These are phyloP conservation scores for Adansonia grandidieri DNA, from an alignment of 441 rosid species.

Conservation along the genomic window DNA sequence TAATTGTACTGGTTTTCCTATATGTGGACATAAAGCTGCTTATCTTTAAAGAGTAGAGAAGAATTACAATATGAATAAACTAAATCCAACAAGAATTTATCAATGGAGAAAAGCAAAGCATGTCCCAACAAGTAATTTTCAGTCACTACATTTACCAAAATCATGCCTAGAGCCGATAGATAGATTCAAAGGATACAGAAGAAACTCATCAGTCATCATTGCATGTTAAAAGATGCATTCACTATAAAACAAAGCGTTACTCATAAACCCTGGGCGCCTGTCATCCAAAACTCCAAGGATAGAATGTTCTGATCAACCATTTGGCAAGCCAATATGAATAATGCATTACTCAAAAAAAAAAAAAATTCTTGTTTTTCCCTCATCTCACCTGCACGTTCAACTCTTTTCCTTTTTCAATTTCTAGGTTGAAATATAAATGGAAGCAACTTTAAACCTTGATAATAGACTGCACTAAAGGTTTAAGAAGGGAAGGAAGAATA, in stretches of 20 bases:
- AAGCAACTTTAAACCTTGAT: neutral
- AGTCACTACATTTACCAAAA: neutral
- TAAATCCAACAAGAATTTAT: neutral
- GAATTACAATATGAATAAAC: neutral
- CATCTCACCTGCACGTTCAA: slow-evolving; percentile 1
- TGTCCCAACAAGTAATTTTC: slow-evolving; percentile 14
- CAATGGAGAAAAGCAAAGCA: slow-evolving; percentile 10
- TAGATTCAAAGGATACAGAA: neutral
- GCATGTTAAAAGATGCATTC: slow-evolving; percentile 13
- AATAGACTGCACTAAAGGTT: slow-evolving; percentile 2
- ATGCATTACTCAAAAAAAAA: no score
- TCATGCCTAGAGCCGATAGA: neutral
- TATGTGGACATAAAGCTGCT: neutral
- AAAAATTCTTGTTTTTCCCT: slow-evolving; percentile 6
- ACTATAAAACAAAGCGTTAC: neutral
- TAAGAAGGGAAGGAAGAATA: neutral
- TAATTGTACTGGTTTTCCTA: neutral
- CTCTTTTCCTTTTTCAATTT: slow-evolving; percentile 8
- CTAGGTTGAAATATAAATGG: neutral
- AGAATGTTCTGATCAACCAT: neutral
- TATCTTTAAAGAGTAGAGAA: neutral
- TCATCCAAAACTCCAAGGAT: neutral
- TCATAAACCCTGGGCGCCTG: neutral
- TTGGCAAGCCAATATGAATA: neutral
- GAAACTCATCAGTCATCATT: neutral